Base-by-base conservation (phyloP, 805 yeast genomes). In the Blastobotrys peoriensis region DNA sequence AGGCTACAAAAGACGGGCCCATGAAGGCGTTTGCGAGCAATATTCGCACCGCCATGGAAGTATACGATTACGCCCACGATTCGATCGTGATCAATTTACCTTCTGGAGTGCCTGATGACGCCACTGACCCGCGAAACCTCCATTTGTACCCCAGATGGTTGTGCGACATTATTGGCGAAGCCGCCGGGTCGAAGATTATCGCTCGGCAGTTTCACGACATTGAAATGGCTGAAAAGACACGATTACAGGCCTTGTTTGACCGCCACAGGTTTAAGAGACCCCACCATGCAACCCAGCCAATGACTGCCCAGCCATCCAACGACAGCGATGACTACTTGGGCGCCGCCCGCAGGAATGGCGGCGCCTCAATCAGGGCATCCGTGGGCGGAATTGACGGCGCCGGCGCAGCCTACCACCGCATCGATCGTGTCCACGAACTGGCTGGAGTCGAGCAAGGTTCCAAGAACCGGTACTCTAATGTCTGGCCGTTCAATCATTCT, bases 391-490 rank as follows among this genome's bases (percentile, higher is more conserved):
- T 25, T 13, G 27, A 37, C 16, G 18, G 35, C 38, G 42, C 35
- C 34, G 8, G 13, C 3, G 22, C 46, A 21, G 36, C 36, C n/a
- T 22, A 39, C 30, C 23, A 39, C 20, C 36, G 39, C 25, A 56
- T 13, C 54, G 57, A 36, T 3, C 58, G 65, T 2, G 77, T 79
- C 18, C 59, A 69, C 22, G 74, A 85, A 25, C 76, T 81, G 28
- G 77, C 83, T 3, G 96, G 96, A 4, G 79, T 88, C 35, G 95
- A 87, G 62, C 71, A 79, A 36, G 91, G 94, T 20, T 63, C 73
- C 43, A 88, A 88, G 58, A 87, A 89, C 62, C 67, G 98, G 48
- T 89, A 89, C 68, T 83, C 85, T 56, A 95, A 89, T 61, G 85
- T 89, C 36, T 82, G 84, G 57, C 88, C 95, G 3, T 89, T 77